Base-by-base conservation (phyloP, 441 rosid species). In the Euphorbia schlechtendalii region DNA sequence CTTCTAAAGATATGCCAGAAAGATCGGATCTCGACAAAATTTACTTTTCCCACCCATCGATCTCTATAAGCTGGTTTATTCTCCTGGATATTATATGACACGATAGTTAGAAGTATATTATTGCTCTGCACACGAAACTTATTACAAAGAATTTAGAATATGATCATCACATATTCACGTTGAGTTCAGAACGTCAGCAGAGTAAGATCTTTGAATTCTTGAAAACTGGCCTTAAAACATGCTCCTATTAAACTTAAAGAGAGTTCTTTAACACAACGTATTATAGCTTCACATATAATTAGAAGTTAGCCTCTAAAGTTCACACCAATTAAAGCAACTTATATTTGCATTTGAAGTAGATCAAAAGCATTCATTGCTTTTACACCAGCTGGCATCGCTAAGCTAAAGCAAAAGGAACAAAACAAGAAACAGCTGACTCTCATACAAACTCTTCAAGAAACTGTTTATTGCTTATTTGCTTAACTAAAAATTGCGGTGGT, bases 1-100 rank as follows among this genome's bases (percentile, higher is more conserved):
- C 98, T 95, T 78, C 99, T 87, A 71, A 95, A 95, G 67, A 95
- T 67, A 83, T 95, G 99, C 92, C 90, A 89, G 79, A 89, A 95
- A 36, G 98, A 78, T 56, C 99, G 95, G 68, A 95, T 89, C 79
- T 95, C 99, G 67, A 95, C 99, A 77, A 95, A 95, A 78, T 95
- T 91, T 72, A 85, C 98, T 77, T 95, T 95, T 59, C 98, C 99
- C 71, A 84, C 81, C 99, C 99, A 95, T 66, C 79, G 80, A 77
- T 88, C 88, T 71, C 65, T 76, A 55, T 52, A 70, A 59, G 76
- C 61, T 65, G 92, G 86, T 76, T 85, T 95, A 59, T 76, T 74
- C 24, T 95, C 97, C 99, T 95, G 82, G 54, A 74, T 38, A 60
- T 22, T 38, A 61, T 3, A 58, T 25, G 40, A 20, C 55, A 59